Evolutionary conservation across 164 flowering plant genomes (phyloP).

Genomic region (Liquidambar formosana): DNA sequence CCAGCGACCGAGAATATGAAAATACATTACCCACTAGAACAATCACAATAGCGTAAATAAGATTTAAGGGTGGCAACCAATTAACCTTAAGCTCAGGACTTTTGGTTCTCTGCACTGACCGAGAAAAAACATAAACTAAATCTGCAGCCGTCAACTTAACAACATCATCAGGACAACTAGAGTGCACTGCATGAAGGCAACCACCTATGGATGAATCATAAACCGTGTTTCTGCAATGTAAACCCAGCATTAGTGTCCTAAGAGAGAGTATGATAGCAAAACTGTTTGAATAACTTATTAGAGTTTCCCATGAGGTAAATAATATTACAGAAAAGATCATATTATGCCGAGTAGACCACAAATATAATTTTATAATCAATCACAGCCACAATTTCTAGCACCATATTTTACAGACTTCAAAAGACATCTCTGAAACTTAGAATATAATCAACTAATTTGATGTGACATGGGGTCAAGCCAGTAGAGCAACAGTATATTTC

Average conservation of each 20-base stretch:
- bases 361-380: not conserved
- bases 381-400: not conserved
- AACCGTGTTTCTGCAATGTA: constrained; percentile 52
- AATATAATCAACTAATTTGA: no score
- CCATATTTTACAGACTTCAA: not conserved
- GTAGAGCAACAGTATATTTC: no score
- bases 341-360: not conserved
- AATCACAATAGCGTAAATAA: constrained; percentile 1
- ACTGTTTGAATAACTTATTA: constrained; percentile 1
- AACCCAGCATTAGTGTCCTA: constrained; percentile 8
- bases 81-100: constrained; percentile 87
- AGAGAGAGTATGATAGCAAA: constrained; percentile 1
- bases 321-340: not conserved
- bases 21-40: constrained; percentile 1
- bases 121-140: constrained; percentile 51
- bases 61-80: not conserved
- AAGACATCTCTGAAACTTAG: no score
- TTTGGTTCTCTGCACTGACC: constrained; percentile 53
- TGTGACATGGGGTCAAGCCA: no score
- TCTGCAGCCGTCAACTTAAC: constrained; percentile 71
- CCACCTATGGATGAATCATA: constrained; percentile 83
- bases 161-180: constrained; percentile 66
- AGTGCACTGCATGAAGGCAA: constrained; percentile 71
- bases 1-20: not conserved
- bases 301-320: not conserved